Base-by-base conservation (phyloP, 345 rosid species). In the Syzygium aromaticum region DNA sequence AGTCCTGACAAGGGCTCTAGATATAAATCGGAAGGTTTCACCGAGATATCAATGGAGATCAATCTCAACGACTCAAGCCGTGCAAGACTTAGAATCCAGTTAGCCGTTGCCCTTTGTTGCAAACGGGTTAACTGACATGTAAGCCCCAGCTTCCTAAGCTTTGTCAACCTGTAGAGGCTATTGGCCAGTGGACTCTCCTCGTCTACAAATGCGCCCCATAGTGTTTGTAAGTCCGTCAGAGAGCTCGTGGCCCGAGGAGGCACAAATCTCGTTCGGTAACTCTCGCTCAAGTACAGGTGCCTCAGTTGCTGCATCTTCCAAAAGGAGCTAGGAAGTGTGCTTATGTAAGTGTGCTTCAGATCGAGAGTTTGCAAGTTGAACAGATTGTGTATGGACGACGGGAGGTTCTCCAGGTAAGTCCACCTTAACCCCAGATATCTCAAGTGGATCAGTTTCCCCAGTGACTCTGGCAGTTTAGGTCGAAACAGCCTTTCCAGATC, bases 351-450 rank as follows among this genome's bases (percentile, higher is more conserved):
- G 84, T 89, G 89, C 89, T 90, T 92, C 89, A 90, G 53, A 86
- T 92, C 93, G 54, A 90, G 86, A 82, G 92, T 92, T 86, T 92
- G 91, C 57, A 92, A 86, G 87, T 38, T 16, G 6, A 84, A 85
- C 53, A 90, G 89, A 22, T 88, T 54, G 21, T 88, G 85, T 17
- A 90, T 77, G 6, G 91, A 86, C 3, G 25, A 27, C 5, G 93
- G 92, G n/a, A 92, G 51, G 9, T 86, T 43, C 16, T 88, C 89
- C 11, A 92, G 56, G 59, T 80, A 38, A 1, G 93, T 92, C 85
- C 86, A 73, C 80, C 91, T 89, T 80, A 92, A 84, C 3, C 93
- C 92, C 33, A 92, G 78, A 27, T 88, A 87, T 88, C 67, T 92
- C 8, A 92, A 54, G 64, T 84, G 49, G 22, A 49, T 84, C 28